Conservation (phyloP, 177 flowering plant genomes). For the Vitis hybrid region DNA sequence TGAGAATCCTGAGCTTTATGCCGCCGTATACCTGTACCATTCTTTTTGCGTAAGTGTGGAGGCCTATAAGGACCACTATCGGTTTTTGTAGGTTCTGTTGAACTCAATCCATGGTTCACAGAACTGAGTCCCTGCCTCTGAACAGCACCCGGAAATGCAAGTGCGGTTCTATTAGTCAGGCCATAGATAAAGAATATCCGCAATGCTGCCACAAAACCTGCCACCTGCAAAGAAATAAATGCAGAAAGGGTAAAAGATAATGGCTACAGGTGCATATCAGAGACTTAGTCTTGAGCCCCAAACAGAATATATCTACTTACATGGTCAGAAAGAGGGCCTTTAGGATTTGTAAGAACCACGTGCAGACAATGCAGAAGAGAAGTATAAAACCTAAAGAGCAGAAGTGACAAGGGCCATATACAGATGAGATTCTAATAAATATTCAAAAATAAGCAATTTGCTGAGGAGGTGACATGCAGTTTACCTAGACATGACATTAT, state of each 20-base stretch:
- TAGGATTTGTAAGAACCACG: slow-evolving; percentile 66
- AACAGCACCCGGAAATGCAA: slow-evolving; percentile 19
- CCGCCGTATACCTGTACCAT: slow-evolving; percentile 25
- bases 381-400: slow-evolving; percentile 63
- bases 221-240: slow-evolving; percentile 46
- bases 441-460: not conserved
- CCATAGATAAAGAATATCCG: slow-evolving; percentile 73
- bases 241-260: slow-evolving; percentile 1
- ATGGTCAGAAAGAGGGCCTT: slow-evolving; percentile 71
- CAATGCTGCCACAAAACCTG: slow-evolving; percentile 74
- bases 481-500: slow-evolving; percentile 61
- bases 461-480: not conserved
- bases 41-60: slow-evolving; percentile 81
- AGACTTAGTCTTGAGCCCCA: not conserved
- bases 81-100: slow-evolving; percentile 30
- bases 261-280: not conserved
- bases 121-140: slow-evolving; percentile 27
- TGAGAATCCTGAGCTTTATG: slow-evolving; percentile 27
- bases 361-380: slow-evolving; percentile 81
- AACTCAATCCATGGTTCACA: slow-evolving; percentile 16
- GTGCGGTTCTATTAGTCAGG: slow-evolving; percentile 32
- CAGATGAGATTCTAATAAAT: not conserved
- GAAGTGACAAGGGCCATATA: not conserved
- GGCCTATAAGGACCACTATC: slow-evolving; percentile 70
- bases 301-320: slow-evolving; percentile 39